Base-by-base conservation (phyloP, 2,329 filamentous ascomycete species). In the Trematosphaeria pertusa region DNA sequence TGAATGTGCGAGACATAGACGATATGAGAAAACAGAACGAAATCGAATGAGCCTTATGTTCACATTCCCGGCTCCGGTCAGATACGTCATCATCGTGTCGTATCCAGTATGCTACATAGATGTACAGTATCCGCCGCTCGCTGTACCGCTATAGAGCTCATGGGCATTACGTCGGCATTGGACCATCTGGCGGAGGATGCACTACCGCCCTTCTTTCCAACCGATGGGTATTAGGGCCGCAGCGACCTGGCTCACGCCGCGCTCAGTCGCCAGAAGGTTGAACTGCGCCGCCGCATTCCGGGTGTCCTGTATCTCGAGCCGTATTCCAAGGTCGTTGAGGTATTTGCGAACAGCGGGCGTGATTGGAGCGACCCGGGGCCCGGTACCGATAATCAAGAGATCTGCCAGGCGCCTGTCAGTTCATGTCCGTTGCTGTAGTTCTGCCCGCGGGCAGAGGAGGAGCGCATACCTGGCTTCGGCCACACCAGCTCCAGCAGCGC, bases 251-350 rank as follows among this genome's bases (percentile, higher is more conserved):
- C 85, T 81, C 5, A 94, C 85, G 1, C 94, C 93, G 40, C 94
- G 80, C 76, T 99, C 94, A 14, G 91, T 97, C n/a, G 91, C 93
- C 43, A 99, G 76, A 63, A 99, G 70, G 68, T 99, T 99, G 72
- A 94, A 99, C 70, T 97, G 91, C 24, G 92, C 88, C 1, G 93
- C 90, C 7, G 94, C 94, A 73, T 97, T 97, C 54, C 91, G 81
- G 22, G 94, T 97, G 74, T 97, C 94, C 65, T 93, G 82, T 3
- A 97, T 81, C 65, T 99, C 94, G 4, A 97, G 80, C 46, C 90
- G 81, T 59, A 97, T 88, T 0, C 94, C 94, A 32, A 97, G 73
- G 21, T 83, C 81, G 52, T 87, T 87, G 46, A 99, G 84, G 59
- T 85, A 80, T 48, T 79, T 80, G 59, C 87, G 85, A 33, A 90